phyloP scores from a whole-genome alignment of 805 yeast genomes.

The Nematodospora valgi region DNA sequence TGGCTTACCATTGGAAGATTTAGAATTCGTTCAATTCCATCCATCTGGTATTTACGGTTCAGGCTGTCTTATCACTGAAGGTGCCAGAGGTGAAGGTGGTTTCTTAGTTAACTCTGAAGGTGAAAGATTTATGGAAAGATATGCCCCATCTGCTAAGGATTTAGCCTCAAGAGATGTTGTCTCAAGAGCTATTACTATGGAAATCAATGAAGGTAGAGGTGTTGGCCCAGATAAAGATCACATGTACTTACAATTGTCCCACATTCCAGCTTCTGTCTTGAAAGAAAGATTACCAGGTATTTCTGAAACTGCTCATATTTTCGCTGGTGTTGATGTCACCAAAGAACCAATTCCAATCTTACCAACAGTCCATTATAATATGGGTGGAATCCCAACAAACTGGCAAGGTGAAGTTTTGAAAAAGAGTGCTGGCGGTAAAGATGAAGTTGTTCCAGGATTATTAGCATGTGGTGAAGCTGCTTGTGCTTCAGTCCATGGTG shows the following conservation, averaged over 20 bases:
- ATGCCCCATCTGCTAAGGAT: conserved; percentile 98
- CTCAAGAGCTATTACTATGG: conserved; percentile 97
- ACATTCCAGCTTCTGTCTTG: conserved; percentile 87
- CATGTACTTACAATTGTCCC: conserved; percentile 91
- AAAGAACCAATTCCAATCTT: conserved; percentile 98
- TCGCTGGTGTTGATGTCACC: conserved; percentile 99
- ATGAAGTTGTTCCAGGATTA: conserved; percentile 87
- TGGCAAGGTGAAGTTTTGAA: conserved; percentile 95
- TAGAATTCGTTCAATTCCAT: conserved; percentile 98
- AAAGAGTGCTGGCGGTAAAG: conserved; percentile 81
- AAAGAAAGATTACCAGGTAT: conserved; percentile 98
- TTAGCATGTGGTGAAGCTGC: conserved; percentile 99
- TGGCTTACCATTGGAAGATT: conserved; percentile 95
- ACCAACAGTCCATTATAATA: conserved; percentile 98
- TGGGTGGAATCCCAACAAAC: conserved; percentile 99
- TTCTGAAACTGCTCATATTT: conserved; percentile 96
- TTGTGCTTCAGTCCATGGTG: conserved; percentile 99
- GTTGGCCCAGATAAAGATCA: conserved; percentile 97
- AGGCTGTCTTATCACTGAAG: conserved; percentile 98
- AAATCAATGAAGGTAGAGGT: conserved; percentile 98
- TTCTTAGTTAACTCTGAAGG: conserved; percentile 94
- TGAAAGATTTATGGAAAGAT: conserved; percentile 99
- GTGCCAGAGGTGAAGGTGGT: conserved; percentile 99
- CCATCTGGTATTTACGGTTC: conserved; percentile 99
- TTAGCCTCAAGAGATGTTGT: conserved; percentile 98